phyloP scores from a whole-genome alignment of 257 asterid species.

The Solanum neorickii region DNA sequence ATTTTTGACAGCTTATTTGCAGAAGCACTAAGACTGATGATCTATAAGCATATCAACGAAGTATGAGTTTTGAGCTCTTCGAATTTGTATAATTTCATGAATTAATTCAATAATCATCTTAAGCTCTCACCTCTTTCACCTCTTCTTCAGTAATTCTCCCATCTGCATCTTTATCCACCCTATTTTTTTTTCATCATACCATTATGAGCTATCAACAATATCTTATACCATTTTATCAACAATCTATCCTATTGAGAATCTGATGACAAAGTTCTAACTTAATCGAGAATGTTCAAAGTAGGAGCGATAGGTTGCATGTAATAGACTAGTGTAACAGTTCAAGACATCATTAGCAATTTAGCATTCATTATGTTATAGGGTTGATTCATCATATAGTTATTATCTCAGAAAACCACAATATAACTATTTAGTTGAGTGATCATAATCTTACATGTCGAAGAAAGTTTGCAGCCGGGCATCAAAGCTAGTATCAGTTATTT shows the following conservation, averaged over 20 bases:
- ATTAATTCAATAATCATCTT: not conserved
- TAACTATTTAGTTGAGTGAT: not conserved
- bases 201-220: not conserved
- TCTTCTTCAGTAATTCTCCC: constrained; percentile 20
- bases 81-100: not conserved
- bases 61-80: not conserved
- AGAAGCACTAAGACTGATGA: not conserved
- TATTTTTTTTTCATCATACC: not conserved
- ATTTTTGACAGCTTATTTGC: constrained; percentile 8
- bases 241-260: not conserved
- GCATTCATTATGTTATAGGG: not conserved
- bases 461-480: constrained; percentile 15
- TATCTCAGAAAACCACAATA: not conserved
- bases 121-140: not conserved
- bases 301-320: not conserved
- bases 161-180: constrained; percentile 20
- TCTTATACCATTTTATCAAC: not conserved
- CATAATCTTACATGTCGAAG: constrained; percentile 9
- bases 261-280: not conserved
- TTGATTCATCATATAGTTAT: not conserved
- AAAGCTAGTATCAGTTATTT: constrained; percentile 3
- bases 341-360: not conserved
- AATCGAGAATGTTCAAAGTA: not conserved
- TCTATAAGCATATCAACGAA: not conserved
- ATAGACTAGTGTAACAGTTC: not conserved